phyloP scores from a whole-genome alignment of 2,329 filamentous ascomycete species.

The Arachnomyces sp. region DNA sequence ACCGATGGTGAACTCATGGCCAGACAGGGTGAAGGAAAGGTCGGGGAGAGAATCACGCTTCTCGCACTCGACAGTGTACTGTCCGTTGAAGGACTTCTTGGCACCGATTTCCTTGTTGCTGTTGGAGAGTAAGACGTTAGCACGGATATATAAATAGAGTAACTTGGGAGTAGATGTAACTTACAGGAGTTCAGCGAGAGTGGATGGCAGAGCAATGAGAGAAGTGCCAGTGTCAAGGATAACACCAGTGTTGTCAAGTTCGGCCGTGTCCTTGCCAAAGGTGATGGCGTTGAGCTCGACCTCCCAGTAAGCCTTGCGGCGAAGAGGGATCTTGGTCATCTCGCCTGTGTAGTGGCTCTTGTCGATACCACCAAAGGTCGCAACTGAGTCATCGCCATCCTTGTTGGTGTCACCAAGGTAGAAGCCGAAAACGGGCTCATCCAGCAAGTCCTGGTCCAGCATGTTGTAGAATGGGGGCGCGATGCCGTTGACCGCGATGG shows the following conservation, averaged over 20 bases:
- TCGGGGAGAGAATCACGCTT: slow-evolving; percentile 80
- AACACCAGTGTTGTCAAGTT: slow-evolving; percentile 89
- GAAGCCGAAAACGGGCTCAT: slow-evolving; percentile 92
- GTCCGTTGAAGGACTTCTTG: slow-evolving; percentile 95
- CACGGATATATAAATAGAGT: slow-evolving; percentile 8
- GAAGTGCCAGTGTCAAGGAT: slow-evolving; percentile 98
- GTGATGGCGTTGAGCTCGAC: slow-evolving; percentile 89
- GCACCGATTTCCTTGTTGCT: slow-evolving; percentile 92
- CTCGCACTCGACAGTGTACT: slow-evolving; percentile 87
- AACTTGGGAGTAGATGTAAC: slow-evolving; percentile 18
- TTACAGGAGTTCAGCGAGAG: slow-evolving; percentile 82
- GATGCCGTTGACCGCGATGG: slow-evolving; percentile 93
- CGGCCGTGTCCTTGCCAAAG: slow-evolving; percentile 75
- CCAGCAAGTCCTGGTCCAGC: slow-evolving; percentile 79
- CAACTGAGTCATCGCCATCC: slow-evolving; percentile 71
- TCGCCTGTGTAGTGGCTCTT: slow-evolving; percentile 75
- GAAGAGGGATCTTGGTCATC: slow-evolving; percentile 85
- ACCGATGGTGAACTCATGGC: slow-evolving; percentile 86
- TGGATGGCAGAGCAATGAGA: slow-evolving; percentile 85
- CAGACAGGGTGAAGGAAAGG: slow-evolving; percentile 80
- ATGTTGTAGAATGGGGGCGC: slow-evolving; percentile 95
- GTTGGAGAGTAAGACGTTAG: slow-evolving; percentile 4
- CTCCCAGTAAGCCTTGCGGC: slow-evolving; percentile 99
- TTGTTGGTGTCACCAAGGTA: slow-evolving; percentile 74
- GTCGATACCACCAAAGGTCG: slow-evolving; percentile 82